Conservation (phyloP, 108 stramenopile species). For the Cyclotella cryptica region DNA sequence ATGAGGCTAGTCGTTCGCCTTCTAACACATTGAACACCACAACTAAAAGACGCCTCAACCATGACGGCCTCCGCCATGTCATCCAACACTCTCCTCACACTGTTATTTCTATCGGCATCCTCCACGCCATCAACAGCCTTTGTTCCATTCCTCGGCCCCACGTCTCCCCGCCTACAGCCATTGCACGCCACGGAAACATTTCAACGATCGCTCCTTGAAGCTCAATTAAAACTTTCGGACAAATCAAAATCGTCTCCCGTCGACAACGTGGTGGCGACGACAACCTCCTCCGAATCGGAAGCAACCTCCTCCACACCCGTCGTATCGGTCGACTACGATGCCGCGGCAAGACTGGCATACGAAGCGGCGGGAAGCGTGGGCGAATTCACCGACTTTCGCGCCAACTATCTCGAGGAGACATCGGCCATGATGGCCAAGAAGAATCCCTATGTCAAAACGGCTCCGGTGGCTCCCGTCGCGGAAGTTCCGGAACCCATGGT, state of each 20-base stretch:
- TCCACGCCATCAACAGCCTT: constrained; percentile 8
- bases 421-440: constrained; percentile 22
- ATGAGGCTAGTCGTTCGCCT: too few relatives aligned
- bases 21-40: too few relatives aligned
- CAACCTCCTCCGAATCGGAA: too few relatives aligned
- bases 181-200: constrained; percentile 29
- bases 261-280: background rate
- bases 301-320: background rate
- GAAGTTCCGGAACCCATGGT: too few relatives aligned
- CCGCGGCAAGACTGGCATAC: constrained; percentile 51
- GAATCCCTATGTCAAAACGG: constrained; percentile 19
- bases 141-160: background rate
- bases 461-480: too few relatives aligned
- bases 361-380: constrained; percentile 28
- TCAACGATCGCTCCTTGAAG: constrained; percentile 38
- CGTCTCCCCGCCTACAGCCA: background rate
- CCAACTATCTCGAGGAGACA: constrained; percentile 46
- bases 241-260: background rate
- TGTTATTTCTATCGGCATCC: constrained; percentile 20
- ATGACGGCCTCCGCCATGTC: background rate
- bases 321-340: constrained; percentile 45
- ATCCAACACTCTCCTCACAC: background rate
- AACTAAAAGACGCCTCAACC: background rate
- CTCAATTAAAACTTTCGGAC: constrained; percentile 1
- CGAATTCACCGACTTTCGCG: constrained; percentile 44